Evolutionary conservation across 768 basidiomycete genomes (phyloP), one percentile per base, ranked within the genome.

Genomic region (Lyophyllum atratum): DNA sequence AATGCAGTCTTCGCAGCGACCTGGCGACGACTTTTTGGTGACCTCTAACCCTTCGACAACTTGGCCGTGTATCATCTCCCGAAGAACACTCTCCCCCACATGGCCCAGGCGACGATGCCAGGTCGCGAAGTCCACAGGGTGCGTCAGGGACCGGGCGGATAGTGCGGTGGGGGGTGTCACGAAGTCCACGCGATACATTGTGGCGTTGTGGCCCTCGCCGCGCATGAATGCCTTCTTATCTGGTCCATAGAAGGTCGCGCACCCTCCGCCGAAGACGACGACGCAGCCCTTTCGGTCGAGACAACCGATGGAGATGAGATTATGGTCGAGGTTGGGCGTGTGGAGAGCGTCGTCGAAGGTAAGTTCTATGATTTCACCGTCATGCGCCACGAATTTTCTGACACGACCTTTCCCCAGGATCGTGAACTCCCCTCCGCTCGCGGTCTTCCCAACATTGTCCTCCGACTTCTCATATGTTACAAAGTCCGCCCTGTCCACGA

Each of bases 261-360:
- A n/a, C n/a, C 31, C 43, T 12, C 31, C 22, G 8, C 29, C 42
- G 33, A 54, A 45, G 9, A 40, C 8, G 11, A 28, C 26, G 11
- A 21, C 10, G 19, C 53, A 45, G 4, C 53, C 53, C 21, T 24
- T 34, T 26, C 6, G 10, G 9, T 24, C 53, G 3, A 54, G 33
- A 29, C 43, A 54, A 3, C 53, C 53, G 29, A 54, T 54, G 28
- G 53, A 54, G 19, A 54, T 25, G 6, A 53, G 33, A 42, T 53
- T 53, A 17, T 53, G 52, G 7, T 10, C 14, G 10, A 53, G 52
- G 42, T 40, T 31, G 1, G 44, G 53, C 17, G 34, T 19, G n/a
- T 54, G 53, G 8, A 33, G 26, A 14, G 42, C 53, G 26, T 54
- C 33, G n/a, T 46, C 43, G 29, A 54, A 52, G 5, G 24, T 42